Conservation (phyloP, 2,329 filamentous ascomycete species). For the Verticillium zaregamsianum region DNA sequence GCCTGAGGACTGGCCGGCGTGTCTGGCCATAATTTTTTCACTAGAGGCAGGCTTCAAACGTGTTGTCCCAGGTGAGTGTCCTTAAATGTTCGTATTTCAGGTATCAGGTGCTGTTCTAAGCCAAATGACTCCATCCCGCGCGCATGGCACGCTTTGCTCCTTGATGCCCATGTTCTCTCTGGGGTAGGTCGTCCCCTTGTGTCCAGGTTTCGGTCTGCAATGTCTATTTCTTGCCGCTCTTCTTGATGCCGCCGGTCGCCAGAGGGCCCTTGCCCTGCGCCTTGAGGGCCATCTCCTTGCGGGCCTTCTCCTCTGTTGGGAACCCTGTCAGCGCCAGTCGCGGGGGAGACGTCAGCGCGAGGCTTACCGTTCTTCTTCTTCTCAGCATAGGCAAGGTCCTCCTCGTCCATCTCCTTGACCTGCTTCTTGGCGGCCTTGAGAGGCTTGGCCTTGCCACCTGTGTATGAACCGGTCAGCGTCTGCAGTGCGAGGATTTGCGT, state of each 20-base stretch:
- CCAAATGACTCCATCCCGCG: not conserved
- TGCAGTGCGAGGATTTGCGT: not conserved
- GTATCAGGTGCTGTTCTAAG: not conserved
- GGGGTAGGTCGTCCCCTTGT: not conserved
- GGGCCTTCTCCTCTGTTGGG: constrained; percentile 71
- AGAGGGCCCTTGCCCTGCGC: constrained; percentile 84
- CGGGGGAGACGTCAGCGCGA: not conserved
- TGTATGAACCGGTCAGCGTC: constrained; percentile 25
- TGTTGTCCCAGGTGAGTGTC: not conserved
- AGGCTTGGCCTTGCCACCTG: constrained; percentile 79
- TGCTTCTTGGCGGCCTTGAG: constrained; percentile 88
- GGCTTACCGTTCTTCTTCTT: constrained; percentile 78
- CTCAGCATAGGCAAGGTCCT: constrained; percentile 76
- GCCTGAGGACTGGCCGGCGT: too few species aligned
- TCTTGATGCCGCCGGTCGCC: constrained; percentile 92
- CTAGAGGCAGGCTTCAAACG: too few species aligned
- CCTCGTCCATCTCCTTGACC: constrained; percentile 78
- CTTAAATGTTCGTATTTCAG: not conserved
- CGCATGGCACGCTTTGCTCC: not conserved
- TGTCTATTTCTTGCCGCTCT: constrained; percentile 89
- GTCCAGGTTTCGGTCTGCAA: not conserved
- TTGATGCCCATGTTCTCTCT: not conserved
- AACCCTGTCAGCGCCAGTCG: not conserved
- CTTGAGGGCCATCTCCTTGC: constrained; percentile 78
- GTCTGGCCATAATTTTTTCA: too few species aligned